A percentile compares a stretch with the other conserved stretches of the same genome.
These are phyloP conservation scores for Lithohypha guttulata DNA, from an alignment of 2,329 filamentous ascomycete genomes.

Conservation along the genomic window DNA sequence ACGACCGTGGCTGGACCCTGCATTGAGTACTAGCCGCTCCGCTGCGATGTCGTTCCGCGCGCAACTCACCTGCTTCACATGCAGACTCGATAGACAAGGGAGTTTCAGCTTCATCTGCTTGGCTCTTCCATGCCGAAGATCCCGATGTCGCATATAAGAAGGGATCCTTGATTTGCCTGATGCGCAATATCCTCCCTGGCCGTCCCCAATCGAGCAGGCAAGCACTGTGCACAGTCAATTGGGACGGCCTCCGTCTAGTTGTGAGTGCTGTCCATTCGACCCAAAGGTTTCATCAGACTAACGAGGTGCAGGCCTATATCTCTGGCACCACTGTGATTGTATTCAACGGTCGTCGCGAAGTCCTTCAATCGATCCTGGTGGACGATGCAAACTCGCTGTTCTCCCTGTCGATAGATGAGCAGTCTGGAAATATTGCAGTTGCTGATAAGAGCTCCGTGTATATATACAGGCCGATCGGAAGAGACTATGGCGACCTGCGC, in stretches of 20 bases:
- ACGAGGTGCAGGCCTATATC: slow-evolving; percentile 74
- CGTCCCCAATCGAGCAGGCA: slow-evolving; percentile 68
- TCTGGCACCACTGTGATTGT: slow-evolving; percentile 81
- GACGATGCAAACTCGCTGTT: slow-evolving; percentile 59
- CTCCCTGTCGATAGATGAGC: slow-evolving; percentile 70
- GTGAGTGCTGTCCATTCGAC: slow-evolving; percentile 42
- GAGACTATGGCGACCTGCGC: slow-evolving; percentile 57
- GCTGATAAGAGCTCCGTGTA: slow-evolving; percentile 58
- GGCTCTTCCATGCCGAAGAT: neutral
- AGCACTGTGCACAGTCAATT: slow-evolving; percentile 62
- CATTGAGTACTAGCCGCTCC: too few relatives aligned
- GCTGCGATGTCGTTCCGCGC: too few relatives aligned
- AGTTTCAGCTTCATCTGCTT: too few relatives aligned
- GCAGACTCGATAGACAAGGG: too few relatives aligned
- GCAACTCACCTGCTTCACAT: too few relatives aligned
- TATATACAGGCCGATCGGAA: slow-evolving; percentile 65
- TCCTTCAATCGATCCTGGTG: slow-evolving; percentile 86
- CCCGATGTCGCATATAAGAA: neutral
- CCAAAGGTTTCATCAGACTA: too few relatives aligned
- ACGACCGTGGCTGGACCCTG: too few relatives aligned
- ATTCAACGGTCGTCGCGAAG: slow-evolving; percentile 59
- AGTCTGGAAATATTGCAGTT: slow-evolving; percentile 72
- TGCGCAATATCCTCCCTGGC: slow-evolving; percentile 71
- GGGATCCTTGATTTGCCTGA: slow-evolving; percentile 26
- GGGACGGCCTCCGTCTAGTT: slow-evolving; percentile 61